Conservation (phyloP, 1,139 yeast genomes). For the Geotrichum bryndzae region DNA sequence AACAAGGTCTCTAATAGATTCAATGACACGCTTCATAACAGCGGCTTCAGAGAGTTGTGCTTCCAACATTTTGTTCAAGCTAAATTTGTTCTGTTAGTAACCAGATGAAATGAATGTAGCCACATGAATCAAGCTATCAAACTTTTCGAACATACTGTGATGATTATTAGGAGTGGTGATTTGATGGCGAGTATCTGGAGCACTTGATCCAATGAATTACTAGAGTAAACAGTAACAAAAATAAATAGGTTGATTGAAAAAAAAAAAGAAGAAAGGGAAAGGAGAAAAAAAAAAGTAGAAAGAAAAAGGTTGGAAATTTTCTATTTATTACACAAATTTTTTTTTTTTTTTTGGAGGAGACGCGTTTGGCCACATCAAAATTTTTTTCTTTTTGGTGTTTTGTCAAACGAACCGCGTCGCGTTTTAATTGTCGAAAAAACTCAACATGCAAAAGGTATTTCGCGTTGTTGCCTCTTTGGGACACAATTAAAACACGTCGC, state of each 20-base stretch:
- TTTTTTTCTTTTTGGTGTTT: neutral
- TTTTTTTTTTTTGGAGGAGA: neutral
- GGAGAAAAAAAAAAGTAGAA: neutral
- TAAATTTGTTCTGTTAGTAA: neutral
- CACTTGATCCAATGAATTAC: neutral
- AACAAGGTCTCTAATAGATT: constrained; percentile 88
- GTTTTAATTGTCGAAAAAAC: neutral
- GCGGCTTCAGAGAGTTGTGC: constrained; percentile 94
- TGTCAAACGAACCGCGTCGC: neutral
- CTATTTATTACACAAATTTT: neutral
- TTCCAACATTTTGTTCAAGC: constrained; percentile 64
- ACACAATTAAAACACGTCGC: neutral
- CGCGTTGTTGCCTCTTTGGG: neutral
- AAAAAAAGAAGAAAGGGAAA: neutral
- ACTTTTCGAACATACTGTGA: neutral
- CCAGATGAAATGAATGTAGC: neutral
- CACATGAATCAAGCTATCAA: neutral
- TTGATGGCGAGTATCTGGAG: neutral
- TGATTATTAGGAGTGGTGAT: neutral
- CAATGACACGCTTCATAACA: constrained; percentile 76
- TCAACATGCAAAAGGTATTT: neutral
- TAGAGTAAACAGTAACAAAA: neutral
- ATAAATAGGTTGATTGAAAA: neutral
- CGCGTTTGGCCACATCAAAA: neutral
- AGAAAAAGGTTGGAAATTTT: neutral